These are phyloP conservation scores for Dalbergia oliveri DNA, from an alignment of 306 rosid genomes.

Conservation along the genomic window DNA sequence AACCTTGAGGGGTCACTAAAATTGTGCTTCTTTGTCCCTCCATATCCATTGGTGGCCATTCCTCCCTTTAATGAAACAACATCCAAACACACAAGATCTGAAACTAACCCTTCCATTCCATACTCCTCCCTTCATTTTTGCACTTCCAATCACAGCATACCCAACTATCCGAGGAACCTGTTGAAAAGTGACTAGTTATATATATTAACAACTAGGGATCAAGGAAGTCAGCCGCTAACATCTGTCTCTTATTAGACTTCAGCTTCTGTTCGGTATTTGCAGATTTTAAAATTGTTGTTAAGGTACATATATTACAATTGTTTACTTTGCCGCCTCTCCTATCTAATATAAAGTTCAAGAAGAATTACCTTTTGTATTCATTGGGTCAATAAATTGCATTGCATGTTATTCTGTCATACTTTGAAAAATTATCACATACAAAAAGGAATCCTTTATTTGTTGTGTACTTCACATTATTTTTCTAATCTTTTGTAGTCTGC, in stretches of 20 bases:
- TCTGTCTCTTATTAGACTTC: not conserved
- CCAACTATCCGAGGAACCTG: not conserved
- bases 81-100: no score
- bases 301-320: not conserved
- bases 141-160: no score
- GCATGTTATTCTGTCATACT: not conserved
- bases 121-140: no score
- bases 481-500: slow-evolving; percentile 31
- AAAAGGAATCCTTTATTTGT: not conserved
- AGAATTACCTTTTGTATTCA: not conserved
- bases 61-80: no score
- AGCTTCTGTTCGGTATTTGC: not conserved
- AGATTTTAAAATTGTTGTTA: not conserved
- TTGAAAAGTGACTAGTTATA: not conserved
- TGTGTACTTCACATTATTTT: not conserved
- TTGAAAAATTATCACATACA: not conserved
- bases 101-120: no score
- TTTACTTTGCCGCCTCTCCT: not conserved
- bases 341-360: not conserved
- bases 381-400: not conserved
- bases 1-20: no score
- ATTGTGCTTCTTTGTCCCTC: no score
- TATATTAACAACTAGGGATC: not conserved
- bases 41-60: no score
- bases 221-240: not conserved